A percentile compares a stretch with the other conserved stretches of the same genome.
Evolutionary conservation across 148 eudicot species (phyloP).

Genomic region (Selenicereus undatus): DNA sequence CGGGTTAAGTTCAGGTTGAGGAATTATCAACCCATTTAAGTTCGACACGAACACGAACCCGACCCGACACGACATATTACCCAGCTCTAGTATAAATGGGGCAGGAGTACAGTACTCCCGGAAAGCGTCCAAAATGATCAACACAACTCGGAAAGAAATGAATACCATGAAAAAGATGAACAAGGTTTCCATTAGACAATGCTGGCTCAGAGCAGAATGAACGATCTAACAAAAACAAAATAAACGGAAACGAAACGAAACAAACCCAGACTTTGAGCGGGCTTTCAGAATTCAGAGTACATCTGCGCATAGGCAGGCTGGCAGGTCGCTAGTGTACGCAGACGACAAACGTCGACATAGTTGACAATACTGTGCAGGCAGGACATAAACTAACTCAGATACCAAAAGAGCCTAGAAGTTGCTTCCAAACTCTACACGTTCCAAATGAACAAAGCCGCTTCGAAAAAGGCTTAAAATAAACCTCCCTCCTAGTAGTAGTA

Average conservation of each 20-base stretch:
- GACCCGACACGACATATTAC: too few species aligned
- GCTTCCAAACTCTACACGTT: constrained; percentile 21
- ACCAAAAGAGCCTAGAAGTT: constrained; percentile 16
- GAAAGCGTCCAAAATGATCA: background rate
- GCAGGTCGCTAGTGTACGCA: background rate
- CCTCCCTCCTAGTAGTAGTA: constrained; percentile 22
- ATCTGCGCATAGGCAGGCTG: constrained; percentile 29
- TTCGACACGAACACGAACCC: too few species aligned
- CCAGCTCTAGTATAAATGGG: too few species aligned
- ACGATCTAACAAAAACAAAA: background rate
- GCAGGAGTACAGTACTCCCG: too few species aligned
- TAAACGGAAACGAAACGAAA: constrained; percentile 1
- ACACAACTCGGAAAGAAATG: background rate
- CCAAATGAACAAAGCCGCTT: constrained; percentile 23
- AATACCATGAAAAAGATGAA: background rate
- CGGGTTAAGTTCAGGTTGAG: too few species aligned
- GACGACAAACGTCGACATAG: constrained; percentile 9
- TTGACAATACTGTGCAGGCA: constrained; percentile 11
- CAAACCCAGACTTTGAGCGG: constrained; percentile 8
- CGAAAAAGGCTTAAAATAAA: constrained; percentile 15
- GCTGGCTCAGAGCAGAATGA: background rate
- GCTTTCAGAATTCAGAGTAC: constrained; percentile 18
- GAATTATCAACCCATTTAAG: too few species aligned
- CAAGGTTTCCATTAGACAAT: background rate
- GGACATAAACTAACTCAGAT: constrained; percentile 12